Evolutionary conservation across 345 rosid genomes (phyloP).

Genomic region (Physaria fendleri): DNA sequence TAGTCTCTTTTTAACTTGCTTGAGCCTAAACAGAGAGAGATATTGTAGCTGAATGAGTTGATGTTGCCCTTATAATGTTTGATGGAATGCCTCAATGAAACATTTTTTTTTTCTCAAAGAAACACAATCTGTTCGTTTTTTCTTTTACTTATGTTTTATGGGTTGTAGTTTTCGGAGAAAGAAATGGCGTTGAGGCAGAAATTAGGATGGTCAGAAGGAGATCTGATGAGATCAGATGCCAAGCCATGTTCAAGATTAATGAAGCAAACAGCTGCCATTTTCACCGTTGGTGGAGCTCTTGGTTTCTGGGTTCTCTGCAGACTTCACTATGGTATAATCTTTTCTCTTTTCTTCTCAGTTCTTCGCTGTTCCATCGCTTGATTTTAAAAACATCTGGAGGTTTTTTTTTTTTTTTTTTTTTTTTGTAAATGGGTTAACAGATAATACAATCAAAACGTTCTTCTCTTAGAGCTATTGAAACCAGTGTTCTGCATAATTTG

Average conservation of each 20-base stretch:
- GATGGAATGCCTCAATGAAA: conserved; percentile 24
- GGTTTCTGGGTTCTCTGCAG: conserved; percentile 86
- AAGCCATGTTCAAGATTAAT: conserved; percentile 73
- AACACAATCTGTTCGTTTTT: too few relatives aligned
- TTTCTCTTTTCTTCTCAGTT: neutral
- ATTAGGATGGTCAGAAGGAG: conserved; percentile 73
- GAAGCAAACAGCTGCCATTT: conserved; percentile 78
- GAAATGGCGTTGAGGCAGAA: conserved; percentile 59
- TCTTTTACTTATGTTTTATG: neutral
- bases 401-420: too few relatives aligned
- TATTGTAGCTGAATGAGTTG: too few relatives aligned
- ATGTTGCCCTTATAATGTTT: conserved; percentile 7
- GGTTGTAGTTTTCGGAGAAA: neutral
- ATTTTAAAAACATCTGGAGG: neutral
- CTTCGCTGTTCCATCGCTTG: neutral
- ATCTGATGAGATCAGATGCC: conserved; percentile 70
- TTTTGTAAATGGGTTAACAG: neutral
- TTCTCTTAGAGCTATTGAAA: neutral
- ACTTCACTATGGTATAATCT: conserved; percentile 56
- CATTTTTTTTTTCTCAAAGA: neutral
- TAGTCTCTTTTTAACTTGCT: neutral
- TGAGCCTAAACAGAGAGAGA: neutral
- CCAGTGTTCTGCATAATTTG: neutral
- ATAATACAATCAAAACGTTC: neutral
- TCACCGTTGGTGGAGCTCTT: conserved; percentile 65